A percentile compares a stretch with the other conserved stretches of the same genome.
These are phyloP conservation scores for Ceratocystis cacaofunesta DNA, from an alignment of 2,329 filamentous ascomycete species.

Conservation along the genomic window DNA sequence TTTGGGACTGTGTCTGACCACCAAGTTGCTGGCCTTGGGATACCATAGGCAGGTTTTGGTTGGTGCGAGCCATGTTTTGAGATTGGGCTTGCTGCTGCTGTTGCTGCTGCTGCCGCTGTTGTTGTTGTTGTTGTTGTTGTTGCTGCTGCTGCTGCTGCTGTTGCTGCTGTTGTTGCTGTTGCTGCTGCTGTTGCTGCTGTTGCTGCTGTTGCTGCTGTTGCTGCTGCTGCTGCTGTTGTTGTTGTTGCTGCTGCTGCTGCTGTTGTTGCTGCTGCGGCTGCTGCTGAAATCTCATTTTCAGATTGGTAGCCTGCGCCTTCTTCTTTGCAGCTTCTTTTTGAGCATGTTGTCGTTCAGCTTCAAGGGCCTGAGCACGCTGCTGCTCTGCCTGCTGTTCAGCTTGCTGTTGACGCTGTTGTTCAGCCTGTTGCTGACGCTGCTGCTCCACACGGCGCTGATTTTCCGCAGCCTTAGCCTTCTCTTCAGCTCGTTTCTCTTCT, in stretches of 20 bases:
- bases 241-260: background rate
- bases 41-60: constrained; percentile 25
- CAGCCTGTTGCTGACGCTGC: constrained; percentile 31
- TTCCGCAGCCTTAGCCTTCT: constrained; percentile 53
- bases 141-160: constrained; percentile 21
- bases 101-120: constrained; percentile 16
- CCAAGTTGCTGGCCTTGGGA: constrained; percentile 21
- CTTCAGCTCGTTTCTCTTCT: constrained; percentile 60
- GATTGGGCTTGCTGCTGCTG: constrained; percentile 27
- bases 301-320: background rate
- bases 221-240: constrained; percentile 24
- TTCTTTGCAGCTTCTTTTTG: constrained; percentile 13
- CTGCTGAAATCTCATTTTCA: constrained; percentile 23
- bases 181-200: constrained; percentile 23
- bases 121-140: constrained; percentile 21
- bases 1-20: constrained; percentile 23
- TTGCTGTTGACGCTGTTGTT: constrained; percentile 31
- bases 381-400: constrained; percentile 34
- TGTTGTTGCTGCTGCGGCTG: background rate
- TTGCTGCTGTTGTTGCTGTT: constrained; percentile 19
- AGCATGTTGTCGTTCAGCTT: constrained; percentile 19
- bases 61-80: constrained; percentile 21
- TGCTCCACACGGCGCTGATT: constrained; percentile 39
- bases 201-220: constrained; percentile 18
- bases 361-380: constrained; percentile 27